Base-by-base conservation (phyloP, 176 grass and related monocot genomes). In the Carex kokanica region DNA sequence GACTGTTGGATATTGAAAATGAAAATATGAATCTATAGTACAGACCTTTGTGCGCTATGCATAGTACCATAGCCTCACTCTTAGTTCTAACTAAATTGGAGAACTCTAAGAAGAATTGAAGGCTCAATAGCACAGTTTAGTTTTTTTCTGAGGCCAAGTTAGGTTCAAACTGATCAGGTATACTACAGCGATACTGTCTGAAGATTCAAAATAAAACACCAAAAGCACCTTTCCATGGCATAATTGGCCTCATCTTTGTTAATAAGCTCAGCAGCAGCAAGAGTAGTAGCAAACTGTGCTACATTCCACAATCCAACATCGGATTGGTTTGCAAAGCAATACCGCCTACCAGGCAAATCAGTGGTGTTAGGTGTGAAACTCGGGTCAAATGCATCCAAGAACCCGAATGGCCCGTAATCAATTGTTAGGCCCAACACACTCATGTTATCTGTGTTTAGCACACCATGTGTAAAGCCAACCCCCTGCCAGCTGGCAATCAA, bases 371-470 rank as follows among this genome's bases (percentile, higher is more conserved):
- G 96, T 77, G 93, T 95, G 82, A 83, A 95, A 53, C 88, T 90
- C 43, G 96, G 96, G 79, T 98, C 96, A 83, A 98, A 98, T 29
- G 96, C 93, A 91, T 98, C 96, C 32, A 98, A 87, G 55, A 98
- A 98, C 17, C 96, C 96, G 80, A 98, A 98, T 61, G 96, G 96
- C 31, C 96, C 93, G 80, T 95, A 98, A 38, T 98, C 96, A 84
- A 98, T 95, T 84, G 96, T 98, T 31, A 91, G 77, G 83, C 93
- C 96, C 70, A 98, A 81, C n/a, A 95, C 91, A 55, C 96, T 98
- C 96, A 95, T 98, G 81, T 98, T 98, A 49, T 98, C 93, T 6
- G 96, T 99, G 88, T 99, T 99, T n/a, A 99, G 82, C 20, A 99
- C 96, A 68, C 96, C 93, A 83, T 99, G 96, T 60, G 93, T 99